A percentile compares a stretch with the other conserved stretches of the same genome.
These are phyloP conservation scores for Naegleria lovaniensis DNA, from an alignment of 208 protist genomes.

Conservation along the genomic window DNA sequence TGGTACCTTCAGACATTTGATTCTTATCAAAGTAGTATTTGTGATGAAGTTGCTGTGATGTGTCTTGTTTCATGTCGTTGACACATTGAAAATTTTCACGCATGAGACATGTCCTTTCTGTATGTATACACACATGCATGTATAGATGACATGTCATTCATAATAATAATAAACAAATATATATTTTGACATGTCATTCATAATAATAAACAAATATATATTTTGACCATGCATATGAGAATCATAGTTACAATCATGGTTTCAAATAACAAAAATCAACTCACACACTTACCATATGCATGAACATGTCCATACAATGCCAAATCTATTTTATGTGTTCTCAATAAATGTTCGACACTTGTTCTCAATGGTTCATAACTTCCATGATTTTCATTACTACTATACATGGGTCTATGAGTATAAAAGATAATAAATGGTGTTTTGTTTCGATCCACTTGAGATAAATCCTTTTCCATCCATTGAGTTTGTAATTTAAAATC, in stretches of 20 bases:
- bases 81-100: too few relatives aligned
- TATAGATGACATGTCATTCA: too few relatives aligned
- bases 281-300: conserved; percentile 28
- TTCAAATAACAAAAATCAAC: too few relatives aligned
- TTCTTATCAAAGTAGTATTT: background rate
- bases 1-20: background rate
- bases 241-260: too few relatives aligned
- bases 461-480: conserved; percentile 48
- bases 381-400: conserved; percentile 37
- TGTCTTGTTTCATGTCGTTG: background rate
- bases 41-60: background rate
- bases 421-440: conserved; percentile 53
- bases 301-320: conserved; percentile 41
- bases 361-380: conserved; percentile 32
- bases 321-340: conserved; percentile 33
- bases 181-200: too few relatives aligned
- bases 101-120: conserved; percentile 14
- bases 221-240: too few relatives aligned
- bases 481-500: conserved; percentile 43
- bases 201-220: too few relatives aligned
- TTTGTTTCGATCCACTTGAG: conserved; percentile 34
- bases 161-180: too few relatives aligned
- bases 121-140: too few relatives aligned
- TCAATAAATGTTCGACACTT: conserved; percentile 30
- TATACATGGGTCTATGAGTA: conserved; percentile 51